Evolutionary conservation across 2,329 filamentous ascomycete species (phyloP).

Genomic region (Leptoxyphium fumago): DNA sequence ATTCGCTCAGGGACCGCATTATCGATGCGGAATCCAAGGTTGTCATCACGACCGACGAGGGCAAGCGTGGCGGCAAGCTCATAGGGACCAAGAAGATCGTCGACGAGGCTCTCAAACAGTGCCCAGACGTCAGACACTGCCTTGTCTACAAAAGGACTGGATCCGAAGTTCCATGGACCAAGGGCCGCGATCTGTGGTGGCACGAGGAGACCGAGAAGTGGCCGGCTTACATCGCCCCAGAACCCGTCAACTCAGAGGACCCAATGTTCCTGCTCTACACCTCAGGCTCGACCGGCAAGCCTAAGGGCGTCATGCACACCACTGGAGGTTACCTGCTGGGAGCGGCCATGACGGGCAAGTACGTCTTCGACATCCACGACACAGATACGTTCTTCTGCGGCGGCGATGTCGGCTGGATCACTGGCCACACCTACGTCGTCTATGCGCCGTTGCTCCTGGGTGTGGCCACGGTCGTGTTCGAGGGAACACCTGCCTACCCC

Average conservation of each 20-base stretch:
- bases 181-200: constrained; percentile 90
- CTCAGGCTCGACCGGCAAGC: constrained; percentile 93
- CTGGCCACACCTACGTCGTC: constrained; percentile 94
- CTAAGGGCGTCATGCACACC: constrained; percentile 97
- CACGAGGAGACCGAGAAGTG: constrained; percentile 97
- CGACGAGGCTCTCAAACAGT: constrained; percentile 92
- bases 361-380: constrained; percentile 96
- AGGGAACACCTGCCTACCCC: constrained; percentile 93
- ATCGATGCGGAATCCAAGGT: constrained; percentile 81
- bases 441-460: constrained; percentile 89
- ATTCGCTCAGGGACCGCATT: constrained; percentile 90
- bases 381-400: constrained; percentile 93
- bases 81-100: constrained; percentile 99
- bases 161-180: constrained; percentile 78
- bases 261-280: constrained; percentile 97
- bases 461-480: constrained; percentile 89
- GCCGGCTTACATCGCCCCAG: constrained; percentile 80
- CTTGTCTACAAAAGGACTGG: constrained; percentile 94
- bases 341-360: constrained; percentile 86
- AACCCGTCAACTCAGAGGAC: constrained; percentile 83
- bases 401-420: constrained; percentile 98
- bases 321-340: constrained; percentile 91
- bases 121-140: constrained; percentile 70
- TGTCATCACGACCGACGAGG: constrained; percentile 93
- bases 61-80: constrained; percentile 91